phyloP scores from a whole-genome alignment of 2,329 filamentous ascomycete species.

The Beauveria caledonica region DNA sequence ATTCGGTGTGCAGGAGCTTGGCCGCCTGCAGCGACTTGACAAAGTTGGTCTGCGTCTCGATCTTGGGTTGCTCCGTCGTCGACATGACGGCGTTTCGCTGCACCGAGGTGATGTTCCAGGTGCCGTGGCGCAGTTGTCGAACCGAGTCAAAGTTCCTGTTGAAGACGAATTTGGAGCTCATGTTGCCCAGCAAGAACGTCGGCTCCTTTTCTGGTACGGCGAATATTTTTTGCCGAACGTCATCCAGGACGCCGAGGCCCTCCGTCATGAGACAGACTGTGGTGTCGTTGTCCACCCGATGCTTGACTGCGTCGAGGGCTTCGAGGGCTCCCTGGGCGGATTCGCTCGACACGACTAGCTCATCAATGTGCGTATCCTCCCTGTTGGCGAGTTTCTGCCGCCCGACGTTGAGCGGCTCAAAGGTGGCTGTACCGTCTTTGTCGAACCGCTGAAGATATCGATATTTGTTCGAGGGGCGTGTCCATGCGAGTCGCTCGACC shows the following conservation, averaged over 20 bases:
- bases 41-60: constrained; percentile 17
- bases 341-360: constrained; percentile 62
- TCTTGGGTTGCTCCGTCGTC: constrained; percentile 14
- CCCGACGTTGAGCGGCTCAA: constrained; percentile 10
- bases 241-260: constrained; percentile 76
- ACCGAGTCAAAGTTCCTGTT: constrained; percentile 32
- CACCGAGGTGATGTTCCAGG: constrained; percentile 23
- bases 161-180: constrained; percentile 38
- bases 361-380: constrained; percentile 51
- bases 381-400: constrained; percentile 7
- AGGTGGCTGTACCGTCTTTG: constrained; percentile 14
- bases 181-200: constrained; percentile 64
- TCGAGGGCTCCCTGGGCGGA: constrained; percentile 43
- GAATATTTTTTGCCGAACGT: constrained; percentile 64
- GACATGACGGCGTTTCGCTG: constrained; percentile 8
- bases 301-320: constrained; percentile 51
- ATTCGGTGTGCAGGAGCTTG: constrained; percentile 10
- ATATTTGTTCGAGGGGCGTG: constrained; percentile 21
- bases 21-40: constrained; percentile 12
- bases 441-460: constrained; percentile 20
- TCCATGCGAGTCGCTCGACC: constrained; percentile 27
- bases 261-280: constrained; percentile 73
- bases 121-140: constrained; percentile 27
- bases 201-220: constrained; percentile 57
- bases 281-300: constrained; percentile 59